Evolutionary conservation across 164 flowering plant species (phyloP).

Genomic region (Vitis rupestris): DNA sequence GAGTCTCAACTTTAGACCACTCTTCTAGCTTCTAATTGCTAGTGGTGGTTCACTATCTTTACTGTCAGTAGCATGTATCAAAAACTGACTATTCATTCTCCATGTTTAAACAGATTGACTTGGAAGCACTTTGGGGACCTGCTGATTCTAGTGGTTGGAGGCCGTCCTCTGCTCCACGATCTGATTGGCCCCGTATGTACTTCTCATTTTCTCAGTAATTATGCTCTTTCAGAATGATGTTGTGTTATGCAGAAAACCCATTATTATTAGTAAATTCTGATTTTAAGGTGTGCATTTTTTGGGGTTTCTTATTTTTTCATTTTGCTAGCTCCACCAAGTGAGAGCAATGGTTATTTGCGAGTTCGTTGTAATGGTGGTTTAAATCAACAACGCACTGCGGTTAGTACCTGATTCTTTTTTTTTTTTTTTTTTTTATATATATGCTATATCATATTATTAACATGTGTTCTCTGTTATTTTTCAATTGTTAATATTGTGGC

Average conservation of each 20-base stretch:
- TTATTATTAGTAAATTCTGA: not conserved
- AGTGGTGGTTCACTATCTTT: too few species aligned
- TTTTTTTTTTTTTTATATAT: too few species aligned
- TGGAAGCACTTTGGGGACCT: slow-evolving; percentile 71
- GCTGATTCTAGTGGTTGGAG: slow-evolving; percentile 87
- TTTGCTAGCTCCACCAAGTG: slow-evolving; percentile 75
- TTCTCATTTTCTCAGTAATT: not conserved
- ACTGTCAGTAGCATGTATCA: too few species aligned
- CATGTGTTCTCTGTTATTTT: not conserved
- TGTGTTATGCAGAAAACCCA: not conserved
- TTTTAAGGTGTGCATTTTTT: not conserved
- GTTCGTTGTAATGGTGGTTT: slow-evolving; percentile 98
- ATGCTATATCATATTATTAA: not conserved
- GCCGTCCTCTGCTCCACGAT: slow-evolving; percentile 92
- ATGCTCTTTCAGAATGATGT: not conserved
- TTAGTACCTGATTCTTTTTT: slow-evolving; percentile 30
- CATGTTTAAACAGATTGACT: slow-evolving; percentile 36
- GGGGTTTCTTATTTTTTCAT: not conserved
- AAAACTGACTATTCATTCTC: too few species aligned
- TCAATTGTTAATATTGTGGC: too few species aligned
- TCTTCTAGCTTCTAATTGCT: too few species aligned
- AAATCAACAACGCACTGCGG: slow-evolving; percentile 97
- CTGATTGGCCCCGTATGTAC: slow-evolving; percentile 84
- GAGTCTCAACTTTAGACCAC: too few species aligned
- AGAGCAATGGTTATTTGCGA: slow-evolving; percentile 81